Percentiles rank a stretch among this genome's conserved stretches.
phyloP scores from a whole-genome alignment of 2,329 filamentous ascomycete species.

The Penicillium nordicum region DNA sequence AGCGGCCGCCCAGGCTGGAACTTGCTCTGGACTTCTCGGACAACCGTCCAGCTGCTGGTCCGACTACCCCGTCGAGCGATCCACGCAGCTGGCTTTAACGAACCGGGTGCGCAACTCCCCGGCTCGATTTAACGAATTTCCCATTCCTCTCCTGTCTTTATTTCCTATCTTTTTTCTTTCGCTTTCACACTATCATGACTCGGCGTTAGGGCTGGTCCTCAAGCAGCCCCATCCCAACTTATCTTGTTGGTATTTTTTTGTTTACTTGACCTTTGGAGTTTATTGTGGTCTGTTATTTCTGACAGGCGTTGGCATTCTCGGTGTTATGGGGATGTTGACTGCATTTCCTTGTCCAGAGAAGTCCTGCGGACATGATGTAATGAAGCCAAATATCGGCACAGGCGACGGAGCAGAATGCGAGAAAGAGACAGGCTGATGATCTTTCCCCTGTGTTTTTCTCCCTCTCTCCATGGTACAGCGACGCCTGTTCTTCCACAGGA shows the following conservation, averaged over 20 bases:
- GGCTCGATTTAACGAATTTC: conserved; percentile 5
- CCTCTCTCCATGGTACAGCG: conserved; percentile 17
- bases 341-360: conserved; percentile 15
- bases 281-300: conserved; percentile 6
- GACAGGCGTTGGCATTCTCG: conserved; percentile 23
- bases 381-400: conserved; percentile 21
- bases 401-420: conserved; percentile 12
- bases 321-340: conserved; percentile 17
- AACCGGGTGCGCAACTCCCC: background rate
- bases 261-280: conserved; percentile 13
- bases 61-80: conserved; percentile 27
- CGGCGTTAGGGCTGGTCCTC: conserved; percentile 18
- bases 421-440: background rate
- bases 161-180: conserved; percentile 11
- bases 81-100: conserved; percentile 39
- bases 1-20: conserved; percentile 60
- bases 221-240: background rate
- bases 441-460: background rate
- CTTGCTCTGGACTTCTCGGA: conserved; percentile 37
- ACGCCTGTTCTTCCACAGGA: conserved; percentile 19
- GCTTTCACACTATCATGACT: conserved; percentile 24
- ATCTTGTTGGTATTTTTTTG: conserved; percentile 9
- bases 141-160: conserved; percentile 15
- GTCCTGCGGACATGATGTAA: conserved; percentile 21
- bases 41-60: conserved; percentile 18